These are phyloP conservation scores for Colletotrichum tanaceti DNA, from an alignment of 2,329 filamentous ascomycete species.

Conservation along the genomic window DNA sequence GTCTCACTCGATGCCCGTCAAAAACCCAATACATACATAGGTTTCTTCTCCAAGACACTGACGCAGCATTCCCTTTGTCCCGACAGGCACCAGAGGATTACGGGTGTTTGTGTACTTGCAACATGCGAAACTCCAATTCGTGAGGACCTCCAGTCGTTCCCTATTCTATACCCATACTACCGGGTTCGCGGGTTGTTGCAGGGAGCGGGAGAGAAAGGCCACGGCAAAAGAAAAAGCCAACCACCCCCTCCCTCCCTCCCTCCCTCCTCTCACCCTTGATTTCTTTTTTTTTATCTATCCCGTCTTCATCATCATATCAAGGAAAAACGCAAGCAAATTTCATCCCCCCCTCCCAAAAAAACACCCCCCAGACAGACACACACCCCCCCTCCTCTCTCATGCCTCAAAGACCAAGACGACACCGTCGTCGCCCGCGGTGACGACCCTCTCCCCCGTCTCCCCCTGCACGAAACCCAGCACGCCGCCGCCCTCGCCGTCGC, in stretches of 20 bases:
- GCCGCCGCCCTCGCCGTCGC: conserved; percentile 87
- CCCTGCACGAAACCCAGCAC: conserved; percentile 92
- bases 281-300: conserved; percentile 33
- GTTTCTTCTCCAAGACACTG: not conserved
- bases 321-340: not conserved
- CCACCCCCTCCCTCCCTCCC: too few species aligned
- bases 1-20: conserved; percentile 3
- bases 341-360: not conserved
- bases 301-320: conserved; percentile 10
- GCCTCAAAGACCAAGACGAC: conserved; percentile 75
- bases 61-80: not conserved
- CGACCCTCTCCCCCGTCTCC: conserved; percentile 76
- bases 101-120: not conserved
- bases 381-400: conserved; percentile 43
- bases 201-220: too few species aligned
- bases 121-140: conserved; percentile 15
- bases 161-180: conserved; percentile 5
- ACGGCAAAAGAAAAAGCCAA: too few species aligned
- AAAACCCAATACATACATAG: too few species aligned
- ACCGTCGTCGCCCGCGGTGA: conserved; percentile 92
- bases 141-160: not conserved
- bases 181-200: not conserved
- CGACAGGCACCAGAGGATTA: not conserved
- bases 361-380: too few species aligned
- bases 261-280: too few species aligned